phyloP scores from a whole-genome alignment of 305 asterid species.

The Ilex paraguariensis region DNA sequence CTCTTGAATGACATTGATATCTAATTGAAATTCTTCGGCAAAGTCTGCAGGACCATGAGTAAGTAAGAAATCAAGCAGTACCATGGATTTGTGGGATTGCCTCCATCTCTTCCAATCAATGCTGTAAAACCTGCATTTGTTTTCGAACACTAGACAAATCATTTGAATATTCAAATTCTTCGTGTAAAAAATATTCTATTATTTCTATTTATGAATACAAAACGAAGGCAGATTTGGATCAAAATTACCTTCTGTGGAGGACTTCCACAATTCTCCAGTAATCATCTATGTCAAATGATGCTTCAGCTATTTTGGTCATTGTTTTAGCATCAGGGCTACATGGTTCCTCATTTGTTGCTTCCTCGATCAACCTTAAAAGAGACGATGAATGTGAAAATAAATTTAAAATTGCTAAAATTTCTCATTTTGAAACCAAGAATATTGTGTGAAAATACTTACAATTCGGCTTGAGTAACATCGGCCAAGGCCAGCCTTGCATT shows the following conservation, averaged over 20 bases:
- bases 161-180: background rate
- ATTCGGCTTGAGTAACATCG: slow-evolving; percentile 15
- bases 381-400: background rate
- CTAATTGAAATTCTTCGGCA: slow-evolving; percentile 8
- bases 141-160: background rate
- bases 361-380: slow-evolving; percentile 1
- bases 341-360: slow-evolving; percentile 13
- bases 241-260: slow-evolving; percentile 12
- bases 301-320: slow-evolving; percentile 19
- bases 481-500: slow-evolving; percentile 8
- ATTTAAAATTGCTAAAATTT: too few species aligned
- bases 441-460: slow-evolving; percentile 3
- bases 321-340: slow-evolving; percentile 13
- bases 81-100: slow-evolving; percentile 16
- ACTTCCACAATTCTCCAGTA: slow-evolving; percentile 16
- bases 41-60: slow-evolving; percentile 17
- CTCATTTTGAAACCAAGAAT: too few species aligned
- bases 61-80: slow-evolving; percentile 17
- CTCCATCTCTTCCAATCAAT: slow-evolving; percentile 17
- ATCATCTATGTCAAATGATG: slow-evolving; percentile 12
- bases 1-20: slow-evolving; percentile 11
- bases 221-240: background rate
- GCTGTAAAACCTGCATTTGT: slow-evolving; percentile 7
- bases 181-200: too few species aligned
- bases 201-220: too few species aligned